Base-by-base conservation (phyloP, 495 filamentous ascomycete genomes). In the Neurospora sp. region DNA sequence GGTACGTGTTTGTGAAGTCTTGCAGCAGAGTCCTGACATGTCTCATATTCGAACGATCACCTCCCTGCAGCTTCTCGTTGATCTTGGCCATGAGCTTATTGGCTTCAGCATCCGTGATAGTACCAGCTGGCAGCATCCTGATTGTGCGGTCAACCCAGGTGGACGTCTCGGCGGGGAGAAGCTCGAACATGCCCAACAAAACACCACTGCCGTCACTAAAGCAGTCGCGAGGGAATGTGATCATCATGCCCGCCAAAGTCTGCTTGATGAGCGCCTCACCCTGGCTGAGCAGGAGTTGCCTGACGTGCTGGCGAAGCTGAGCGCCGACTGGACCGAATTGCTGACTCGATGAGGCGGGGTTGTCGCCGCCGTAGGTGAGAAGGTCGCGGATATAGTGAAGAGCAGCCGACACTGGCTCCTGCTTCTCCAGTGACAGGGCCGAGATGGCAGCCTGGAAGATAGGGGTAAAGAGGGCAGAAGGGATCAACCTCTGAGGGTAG, bases 201-300 rank as follows among this genome's bases (percentile, higher is more conserved):
- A 97, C 92, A 12, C 94, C 93, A 35, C 92, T 96, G 7, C 94
- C 94, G 82, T 98, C 96, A 1, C 95, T 88, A 81, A 98, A 94
- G 83, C 94, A 98, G 79, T 97, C 96, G 62, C 90, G 88, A 0
- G 96, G 96, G 85, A 98, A 99, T 0, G 90, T 93, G 80, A 97
- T 98, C 95, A 99, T 98, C 94, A 99, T 95, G 75, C 96, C 96
- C 5, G 94, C 94, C 79, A 98, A 83, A 46, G 96, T 89, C 54
- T 93, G 92, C 80, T 97, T 94, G 27, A 93, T 87, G 41, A 99
- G 86, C 35, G 88, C 80, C 80, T 94, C 91, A 70, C 96, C 96
- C 70, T 95, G 90, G 0, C 86, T 84, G 2, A 87, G 70, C 69
- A 97, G 79, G 42, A 98, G 88, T 62, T 87, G 82, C 80, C 91